These are phyloP conservation scores for Cinchona pubescens DNA, from an alignment of 257 asterid genomes.

Conservation along the genomic window DNA sequence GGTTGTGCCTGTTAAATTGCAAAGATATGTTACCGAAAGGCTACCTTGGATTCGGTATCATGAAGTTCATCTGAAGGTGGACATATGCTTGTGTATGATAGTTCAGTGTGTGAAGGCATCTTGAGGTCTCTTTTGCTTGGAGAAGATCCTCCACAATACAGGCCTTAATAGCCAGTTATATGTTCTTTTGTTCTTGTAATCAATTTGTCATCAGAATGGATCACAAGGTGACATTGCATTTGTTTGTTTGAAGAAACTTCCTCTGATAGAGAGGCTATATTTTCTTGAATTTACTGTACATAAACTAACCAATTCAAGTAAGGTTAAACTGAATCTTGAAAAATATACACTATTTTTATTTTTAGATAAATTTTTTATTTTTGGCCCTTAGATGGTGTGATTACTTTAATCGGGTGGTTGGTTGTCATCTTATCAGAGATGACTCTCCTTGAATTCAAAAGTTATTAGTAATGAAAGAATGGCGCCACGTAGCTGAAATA, in stretches of 20 bases:
- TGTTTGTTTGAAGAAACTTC: constrained; percentile 19
- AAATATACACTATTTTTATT: background rate
- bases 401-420: too few relatives aligned
- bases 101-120: constrained; percentile 79
- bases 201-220: constrained; percentile 27
- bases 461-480: too few relatives aligned
- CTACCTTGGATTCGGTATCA: constrained; percentile 90
- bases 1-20: constrained; percentile 57
- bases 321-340: background rate
- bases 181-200: constrained; percentile 25
- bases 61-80: constrained; percentile 87
- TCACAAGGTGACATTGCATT: constrained; percentile 25
- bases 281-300: constrained; percentile 10
- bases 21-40: constrained; percentile 55
- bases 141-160: constrained; percentile 66
- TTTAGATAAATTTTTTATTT: too few relatives aligned
- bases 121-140: constrained; percentile 79
- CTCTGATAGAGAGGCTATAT: constrained; percentile 1
- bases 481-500: too few relatives aligned
- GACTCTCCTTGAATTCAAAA: too few relatives aligned
- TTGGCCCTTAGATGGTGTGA: too few relatives aligned
- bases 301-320: background rate
- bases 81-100: constrained; percentile 81
- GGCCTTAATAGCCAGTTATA: constrained; percentile 27
- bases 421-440: too few relatives aligned